Evolutionary conservation across 305 asterid species (phyloP).

Genomic region (Caryopteris hybrid): DNA sequence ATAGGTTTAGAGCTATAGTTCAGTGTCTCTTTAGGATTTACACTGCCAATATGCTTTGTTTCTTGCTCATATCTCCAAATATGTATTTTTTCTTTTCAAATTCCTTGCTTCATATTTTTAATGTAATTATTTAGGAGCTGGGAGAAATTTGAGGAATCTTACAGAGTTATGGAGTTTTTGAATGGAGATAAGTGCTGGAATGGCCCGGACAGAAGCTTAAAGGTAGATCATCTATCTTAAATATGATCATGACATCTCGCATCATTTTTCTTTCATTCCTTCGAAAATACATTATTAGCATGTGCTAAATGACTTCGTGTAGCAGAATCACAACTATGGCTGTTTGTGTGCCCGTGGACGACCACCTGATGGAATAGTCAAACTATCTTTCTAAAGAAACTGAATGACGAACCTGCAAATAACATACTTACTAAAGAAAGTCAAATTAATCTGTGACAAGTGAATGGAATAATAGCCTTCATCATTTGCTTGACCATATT

Average conservation of each 20-base stretch:
- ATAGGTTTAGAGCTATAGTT: not conserved
- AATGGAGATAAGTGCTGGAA: constrained; percentile 98
- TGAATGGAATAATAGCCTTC: not conserved
- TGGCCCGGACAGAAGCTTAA: constrained; percentile 92
- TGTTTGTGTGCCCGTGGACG: not conserved
- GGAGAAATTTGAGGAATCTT: constrained; percentile 89
- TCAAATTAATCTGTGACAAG: not conserved
- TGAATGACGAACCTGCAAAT: not conserved
- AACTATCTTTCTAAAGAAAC: not conserved
- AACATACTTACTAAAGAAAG: not conserved
- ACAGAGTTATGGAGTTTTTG: constrained; percentile 59
- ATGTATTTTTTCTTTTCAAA: not conserved
- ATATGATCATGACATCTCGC: constrained; percentile 12
- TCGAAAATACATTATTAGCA: not conserved
- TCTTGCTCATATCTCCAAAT: constrained; percentile 7
- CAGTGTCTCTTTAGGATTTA: not conserved
- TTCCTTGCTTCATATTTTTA: constrained; percentile 9
- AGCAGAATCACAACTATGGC: not conserved
- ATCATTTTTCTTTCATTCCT: constrained; percentile 5
- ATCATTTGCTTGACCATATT: not conserved
- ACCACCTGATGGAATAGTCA: not conserved
- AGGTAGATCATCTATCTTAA: constrained; percentile 40
- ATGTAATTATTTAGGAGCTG: constrained; percentile 55
- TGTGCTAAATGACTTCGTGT: not conserved
- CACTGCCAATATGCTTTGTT: constrained; percentile 8